Conservation (phyloP, 2,329 filamentous ascomycete species). For the Cordyceps pruinosa region DNA sequence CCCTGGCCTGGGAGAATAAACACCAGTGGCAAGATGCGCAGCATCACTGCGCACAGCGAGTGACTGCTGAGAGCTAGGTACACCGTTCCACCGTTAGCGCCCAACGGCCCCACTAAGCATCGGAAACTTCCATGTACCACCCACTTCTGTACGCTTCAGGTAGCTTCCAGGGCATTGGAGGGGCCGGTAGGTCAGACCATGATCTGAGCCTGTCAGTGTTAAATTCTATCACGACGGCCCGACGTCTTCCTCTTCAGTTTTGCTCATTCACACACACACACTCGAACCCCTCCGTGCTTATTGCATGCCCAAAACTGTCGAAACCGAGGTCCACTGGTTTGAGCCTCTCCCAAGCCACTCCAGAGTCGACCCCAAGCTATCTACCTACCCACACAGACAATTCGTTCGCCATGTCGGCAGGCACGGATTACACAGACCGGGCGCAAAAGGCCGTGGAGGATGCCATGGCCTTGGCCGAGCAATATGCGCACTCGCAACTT, state of each 20-base stretch:
- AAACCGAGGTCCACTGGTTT: constrained; percentile 6
- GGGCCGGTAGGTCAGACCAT: constrained; percentile 16
- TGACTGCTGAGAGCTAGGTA: too few relatives aligned
- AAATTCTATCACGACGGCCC: constrained; percentile 7
- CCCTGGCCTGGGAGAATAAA: too few relatives aligned
- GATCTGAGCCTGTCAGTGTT: constrained; percentile 15
- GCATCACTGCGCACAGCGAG: too few relatives aligned
- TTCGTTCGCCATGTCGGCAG: constrained; percentile 55
- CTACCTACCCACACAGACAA: constrained; percentile 11
- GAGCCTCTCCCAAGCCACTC: neutral
- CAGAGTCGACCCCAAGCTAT: neutral
- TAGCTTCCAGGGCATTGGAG: constrained; percentile 23
- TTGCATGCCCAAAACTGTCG: neutral
- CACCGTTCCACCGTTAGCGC: neutral
- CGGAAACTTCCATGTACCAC: constrained; percentile 17
- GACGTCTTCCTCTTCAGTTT: neutral
- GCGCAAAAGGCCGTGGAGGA: constrained; percentile 86
- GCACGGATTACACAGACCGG: constrained; percentile 89
- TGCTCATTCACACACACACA: constrained; percentile 3
- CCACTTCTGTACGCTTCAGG: constrained; percentile 23
- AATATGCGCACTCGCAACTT: constrained; percentile 87
- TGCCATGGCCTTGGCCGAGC: constrained; percentile 77
- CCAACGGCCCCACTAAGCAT: constrained; percentile 11
- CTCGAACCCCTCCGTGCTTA: neutral
- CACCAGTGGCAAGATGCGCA: too few relatives aligned